Base-by-base conservation (phyloP, 73 alveolate genomes). In the Halteria grandinella region DNA sequence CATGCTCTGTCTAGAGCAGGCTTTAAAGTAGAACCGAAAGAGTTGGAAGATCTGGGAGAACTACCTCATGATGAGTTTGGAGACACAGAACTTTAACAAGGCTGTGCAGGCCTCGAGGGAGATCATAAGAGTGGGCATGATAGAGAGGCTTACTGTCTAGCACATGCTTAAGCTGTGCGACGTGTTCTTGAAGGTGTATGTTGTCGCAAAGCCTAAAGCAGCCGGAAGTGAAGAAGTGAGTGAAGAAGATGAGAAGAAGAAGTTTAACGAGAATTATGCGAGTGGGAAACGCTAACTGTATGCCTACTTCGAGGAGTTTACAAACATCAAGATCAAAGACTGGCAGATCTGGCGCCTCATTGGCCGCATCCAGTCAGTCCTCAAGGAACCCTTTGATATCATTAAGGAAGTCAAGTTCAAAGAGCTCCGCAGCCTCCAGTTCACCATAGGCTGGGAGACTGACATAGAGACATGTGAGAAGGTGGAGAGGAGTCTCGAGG, bases 1-100 rank as follows among this genome's bases (percentile, higher is more conserved):
- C 11, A 87, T 85, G 45, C 79, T 88, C 53, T 94, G 98, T 21
- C 78, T 96, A 43, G 99, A 94, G 72, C 92, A 96, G 79, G 99
- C 98, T n/a, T 88, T 90, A 27, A 95, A 86, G 55, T 79, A 81
- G 69, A 75, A 86, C 25, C 86, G 95, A 50, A 91, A 82, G 41
- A 95, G 83, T 85, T 96, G 99, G 98, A 93, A 94, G 77, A 88
- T 96, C 32, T 87, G 97, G 91, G 98, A 94, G 75, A 96, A 96
- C 77, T 77, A 91, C 53, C 78, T 96, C 48, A 89, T 87, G 43
- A 64, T 95, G 23, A 71, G 94, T 62, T 55, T 96, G 8, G 92
- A 94, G 63, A 76, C 89, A 59, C 63, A 81, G 69, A 85, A 93
- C 53, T 91, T 94, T 53, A 77, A 40, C 29, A 90, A 87, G 75